Evolutionary conservation across 2,329 filamentous ascomycete species (phyloP), one percentile per base, ranked within the genome.

Genomic region (Fusarium torreyae): DNA sequence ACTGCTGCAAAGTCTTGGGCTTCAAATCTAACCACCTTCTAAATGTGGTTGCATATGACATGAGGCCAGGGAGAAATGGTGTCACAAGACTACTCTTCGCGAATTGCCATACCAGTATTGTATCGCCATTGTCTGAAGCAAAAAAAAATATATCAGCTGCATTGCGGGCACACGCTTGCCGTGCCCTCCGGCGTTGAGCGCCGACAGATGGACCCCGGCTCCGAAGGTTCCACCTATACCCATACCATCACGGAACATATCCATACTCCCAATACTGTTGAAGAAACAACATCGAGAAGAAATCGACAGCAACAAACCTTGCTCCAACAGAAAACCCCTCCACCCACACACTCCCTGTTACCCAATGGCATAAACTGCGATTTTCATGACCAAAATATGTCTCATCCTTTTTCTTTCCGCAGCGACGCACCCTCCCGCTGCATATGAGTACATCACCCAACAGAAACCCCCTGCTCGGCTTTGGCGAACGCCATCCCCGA

Each of bases 331-430:
- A 33, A 43, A 58, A 24, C 22, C 39, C 61, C 54, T 62, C 57
- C 57, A 64, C 49, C 50, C 57, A 68, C 49, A 42, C 56, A 14
- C 6, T 39, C 17, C 24, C 24, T 10, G 13, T 39, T 36, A 17
- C 53, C 64, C 69, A 72, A 72, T 72, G 62, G 46, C 33, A 42
- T 28, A 48, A 15, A 11, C 38, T 38, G 51, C 31, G 34, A 60
- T 74, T 61, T 34, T 46, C 38, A 62, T 68, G 67, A 71, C 67
- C 58, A 57, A 39, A 64, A 71, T 59, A 68, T 71, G 72, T 73
- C 71, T 74, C 68, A 71, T 63, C 45, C 31, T 44, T 24, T 31
- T 42, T 48, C 53, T 52, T 52, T n/a, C 54, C 36, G 57, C 59
- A 57, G 50, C 45, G 61, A 65, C 64, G 42, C 63, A 40, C 68